Percentiles rank a stretch among this genome's conserved stretches.
Conservation (phyloP, 164 flowering plant genomes). For the Aristolochia contorta region DNA sequence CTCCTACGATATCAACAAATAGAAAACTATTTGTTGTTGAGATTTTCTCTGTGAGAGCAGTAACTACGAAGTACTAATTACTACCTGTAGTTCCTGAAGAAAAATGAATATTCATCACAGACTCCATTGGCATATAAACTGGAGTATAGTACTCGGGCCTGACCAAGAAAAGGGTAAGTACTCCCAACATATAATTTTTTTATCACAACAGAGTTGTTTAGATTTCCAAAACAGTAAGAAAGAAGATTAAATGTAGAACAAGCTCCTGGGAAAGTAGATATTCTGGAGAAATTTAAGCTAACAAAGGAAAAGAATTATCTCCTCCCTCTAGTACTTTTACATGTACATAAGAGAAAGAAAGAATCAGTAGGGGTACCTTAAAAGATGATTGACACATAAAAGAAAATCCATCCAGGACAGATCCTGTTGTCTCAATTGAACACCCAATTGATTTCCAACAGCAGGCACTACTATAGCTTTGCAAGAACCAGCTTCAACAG, state of each 20-base stretch:
- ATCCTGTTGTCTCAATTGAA: slow-evolving; percentile 62
- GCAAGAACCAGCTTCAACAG: slow-evolving; percentile 52
- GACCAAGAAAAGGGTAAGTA: slow-evolving; percentile 7
- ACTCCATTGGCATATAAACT: slow-evolving; percentile 47
- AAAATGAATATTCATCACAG: slow-evolving; percentile 67
- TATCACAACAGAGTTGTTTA: too few relatives aligned
- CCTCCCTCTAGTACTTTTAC: too few relatives aligned
- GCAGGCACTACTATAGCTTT: slow-evolving; percentile 75
- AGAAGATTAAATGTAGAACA: too few relatives aligned
- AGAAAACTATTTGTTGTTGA: not conserved
- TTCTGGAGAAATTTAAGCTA: too few relatives aligned
- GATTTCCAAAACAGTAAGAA: too few relatives aligned
- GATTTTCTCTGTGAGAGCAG: not conserved
- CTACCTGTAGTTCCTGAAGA: slow-evolving; percentile 97
- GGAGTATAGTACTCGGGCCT: slow-evolving; percentile 55
- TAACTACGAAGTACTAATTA: not conserved
- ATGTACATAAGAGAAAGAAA: too few relatives aligned
- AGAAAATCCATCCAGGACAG: slow-evolving; percentile 73
- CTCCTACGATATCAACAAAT: slow-evolving; percentile 35
- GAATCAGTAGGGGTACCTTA: slow-evolving; percentile 36
- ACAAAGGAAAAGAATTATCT: too few relatives aligned
- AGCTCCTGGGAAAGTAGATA: too few relatives aligned
- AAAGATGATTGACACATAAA: slow-evolving; percentile 24
- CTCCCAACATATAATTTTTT: too few relatives aligned
- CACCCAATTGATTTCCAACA: slow-evolving; percentile 40